A percentile compares a stretch with the other conserved stretches of the same genome.
Evolutionary conservation across 345 rosid genomes (phyloP).

Genomic region (Syzygium aqueum): DNA sequence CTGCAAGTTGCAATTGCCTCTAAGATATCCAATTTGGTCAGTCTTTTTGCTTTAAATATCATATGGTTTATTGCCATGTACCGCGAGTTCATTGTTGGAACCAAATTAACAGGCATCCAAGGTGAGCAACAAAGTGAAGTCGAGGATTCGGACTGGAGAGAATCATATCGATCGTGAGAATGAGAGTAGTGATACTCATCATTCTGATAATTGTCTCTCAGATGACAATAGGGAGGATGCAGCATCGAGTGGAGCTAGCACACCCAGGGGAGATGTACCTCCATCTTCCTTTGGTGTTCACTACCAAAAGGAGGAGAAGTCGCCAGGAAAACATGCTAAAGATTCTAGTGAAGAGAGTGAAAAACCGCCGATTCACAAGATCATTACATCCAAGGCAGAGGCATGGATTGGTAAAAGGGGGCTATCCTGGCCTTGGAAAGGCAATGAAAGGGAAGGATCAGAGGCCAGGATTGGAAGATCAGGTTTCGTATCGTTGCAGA

Average conservation of each 20-base stretch:
- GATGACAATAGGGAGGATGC: constrained; percentile 81
- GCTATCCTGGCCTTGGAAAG: constrained; percentile 95
- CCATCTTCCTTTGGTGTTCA: constrained; percentile 54
- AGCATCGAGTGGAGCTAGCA: constrained; percentile 79
- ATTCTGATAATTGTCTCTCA: constrained; percentile 52
- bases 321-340: constrained; percentile 28
- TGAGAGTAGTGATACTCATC: constrained; percentile 69
- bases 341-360: constrained; percentile 72
- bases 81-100: constrained; percentile 10
- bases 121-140: constrained; percentile 81
- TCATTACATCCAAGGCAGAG: constrained; percentile 68
- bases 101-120: constrained; percentile 54
- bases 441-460: constrained; percentile 58
- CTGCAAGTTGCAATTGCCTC: constrained; percentile 80
- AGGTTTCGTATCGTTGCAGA: constrained; percentile 47
- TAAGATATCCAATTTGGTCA: constrained; percentile 87
- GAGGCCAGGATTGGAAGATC: constrained; percentile 44
- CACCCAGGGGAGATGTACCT: constrained; percentile 70
- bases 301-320: constrained; percentile 44
- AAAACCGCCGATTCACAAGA: constrained; percentile 61
- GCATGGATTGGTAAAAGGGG: constrained; percentile 87
- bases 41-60: constrained; percentile 14
- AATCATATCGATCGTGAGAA: constrained; percentile 48
- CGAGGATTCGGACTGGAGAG: constrained; percentile 56
- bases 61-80: constrained; percentile 8